These are phyloP conservation scores for Hortiboletus campestris DNA, from an alignment of 768 basidiomycete species.

Conservation along the genomic window DNA sequence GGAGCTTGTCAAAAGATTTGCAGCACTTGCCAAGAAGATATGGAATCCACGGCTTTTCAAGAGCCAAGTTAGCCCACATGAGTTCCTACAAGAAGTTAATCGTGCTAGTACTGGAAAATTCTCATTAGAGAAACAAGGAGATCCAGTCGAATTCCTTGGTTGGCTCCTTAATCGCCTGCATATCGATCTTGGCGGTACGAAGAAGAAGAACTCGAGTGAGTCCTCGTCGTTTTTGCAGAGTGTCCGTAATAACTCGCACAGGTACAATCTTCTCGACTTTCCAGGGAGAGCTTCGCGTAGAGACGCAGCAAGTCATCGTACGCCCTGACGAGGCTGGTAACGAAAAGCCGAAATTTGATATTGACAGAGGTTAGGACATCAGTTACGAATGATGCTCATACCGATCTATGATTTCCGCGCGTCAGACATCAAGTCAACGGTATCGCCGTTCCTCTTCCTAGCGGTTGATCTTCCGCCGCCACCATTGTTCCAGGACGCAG, in stretches of 20 bases:
- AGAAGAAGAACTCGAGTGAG: conserved; percentile 86
- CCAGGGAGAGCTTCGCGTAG: conserved; percentile 89
- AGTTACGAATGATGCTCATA: conserved; percentile 2
- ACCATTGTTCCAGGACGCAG: conserved; percentile 93
- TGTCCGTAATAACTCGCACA: conserved; percentile 33
- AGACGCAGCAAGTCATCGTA: conserved; percentile 90
- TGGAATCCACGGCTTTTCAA: conserved; percentile 99
- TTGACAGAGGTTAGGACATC: conserved; percentile 74
- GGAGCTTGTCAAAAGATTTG: conserved; percentile 87
- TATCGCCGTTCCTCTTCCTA: conserved; percentile 93
- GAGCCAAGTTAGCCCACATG: conserved; percentile 97
- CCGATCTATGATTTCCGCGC: conserved; percentile 23
- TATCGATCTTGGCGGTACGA: conserved; percentile 92
- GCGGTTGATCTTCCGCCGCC: conserved; percentile 95
- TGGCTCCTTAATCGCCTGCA: conserved; percentile 96
- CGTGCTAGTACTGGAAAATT: conserved; percentile 88
- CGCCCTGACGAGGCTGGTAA: conserved; percentile 72
- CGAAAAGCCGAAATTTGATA: conserved; percentile 89
- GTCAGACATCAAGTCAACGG: conserved; percentile 78
- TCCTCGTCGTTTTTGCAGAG: conserved; percentile 18
- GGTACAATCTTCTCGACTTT: conserved; percentile 92
- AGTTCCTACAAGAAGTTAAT: conserved; percentile 95
- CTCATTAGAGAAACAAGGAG: conserved; percentile 90
- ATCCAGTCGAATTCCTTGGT: conserved; percentile 92
- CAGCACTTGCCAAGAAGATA: conserved; percentile 83